Conservation (phyloP, 2,329 filamentous ascomycete species). For the Fusarium aywerte region DNA sequence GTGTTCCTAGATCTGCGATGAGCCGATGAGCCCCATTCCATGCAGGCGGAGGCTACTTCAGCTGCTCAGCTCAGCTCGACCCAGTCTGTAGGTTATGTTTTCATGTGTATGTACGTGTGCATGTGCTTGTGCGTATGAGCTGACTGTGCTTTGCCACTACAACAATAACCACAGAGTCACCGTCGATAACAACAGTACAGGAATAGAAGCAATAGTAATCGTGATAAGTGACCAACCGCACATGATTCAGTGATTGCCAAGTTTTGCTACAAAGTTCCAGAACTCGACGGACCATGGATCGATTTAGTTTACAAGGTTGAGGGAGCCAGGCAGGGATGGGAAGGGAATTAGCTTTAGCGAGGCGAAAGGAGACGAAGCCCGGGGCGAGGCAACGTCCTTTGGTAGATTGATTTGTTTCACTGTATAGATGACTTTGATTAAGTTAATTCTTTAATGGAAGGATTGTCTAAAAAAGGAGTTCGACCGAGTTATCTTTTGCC, state of each 20-base stretch:
- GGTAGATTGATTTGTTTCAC: slow-evolving; percentile 14
- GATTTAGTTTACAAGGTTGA: slow-evolving; percentile 3
- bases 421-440: slow-evolving; percentile 1
- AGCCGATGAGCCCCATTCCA: not conserved
- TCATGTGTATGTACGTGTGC: not conserved
- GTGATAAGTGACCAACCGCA: not conserved
- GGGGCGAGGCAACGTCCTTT: slow-evolving; percentile 1
- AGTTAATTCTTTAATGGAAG: not conserved
- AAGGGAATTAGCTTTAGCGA: slow-evolving; percentile 13
- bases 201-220: not conserved
- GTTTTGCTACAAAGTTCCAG: slow-evolving; percentile 5
- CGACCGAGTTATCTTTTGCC: slow-evolving; percentile 2
- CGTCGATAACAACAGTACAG: slow-evolving; percentile 1
- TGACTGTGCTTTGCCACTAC: slow-evolving; percentile 9
- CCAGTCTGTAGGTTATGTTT: slow-evolving; percentile 7
- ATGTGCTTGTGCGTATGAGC: not conserved
- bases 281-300: slow-evolving; percentile 12
- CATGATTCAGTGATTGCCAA: slow-evolving; percentile 18
- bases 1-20: slow-evolving; percentile 16
- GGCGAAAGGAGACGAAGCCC: slow-evolving; percentile 13
- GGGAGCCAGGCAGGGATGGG: slow-evolving; percentile 1
- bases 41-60: slow-evolving; percentile 6
- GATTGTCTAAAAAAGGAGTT: not conserved
- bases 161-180: not conserved
- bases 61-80: not conserved